Base-by-base conservation (phyloP, 768 basidiomycete species). In the Auricularia auricula-judae region DNA sequence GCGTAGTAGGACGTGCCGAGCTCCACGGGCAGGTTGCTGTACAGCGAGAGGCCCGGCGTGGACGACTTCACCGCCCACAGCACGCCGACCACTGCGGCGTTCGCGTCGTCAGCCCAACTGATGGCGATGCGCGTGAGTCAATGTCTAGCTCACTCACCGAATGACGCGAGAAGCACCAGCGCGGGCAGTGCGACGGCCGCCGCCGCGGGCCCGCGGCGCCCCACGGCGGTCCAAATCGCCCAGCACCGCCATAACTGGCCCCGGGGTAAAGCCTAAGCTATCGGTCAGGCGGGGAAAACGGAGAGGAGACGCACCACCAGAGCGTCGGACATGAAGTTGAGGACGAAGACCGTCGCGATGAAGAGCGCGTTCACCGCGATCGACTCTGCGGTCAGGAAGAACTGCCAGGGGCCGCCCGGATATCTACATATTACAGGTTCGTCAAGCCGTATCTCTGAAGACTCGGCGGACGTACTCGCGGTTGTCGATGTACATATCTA, bases 1-100 rank as follows among this genome's bases (percentile, higher is more conserved):
- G 74, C 69, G 60, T 75, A 77, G 65, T 78, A 78, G 4, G 77
- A 70, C 1, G 74, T 78, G 3, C 77, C 80, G 80, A 16, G 80
- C 80, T 3, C 80, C 79, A 4, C 67, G 66, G 2, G 70, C 69
- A 44, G 43, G 11, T 44, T 18, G 43, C 43, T 44, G 43, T 44
- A 44, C 11, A 44, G 43, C 43, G 43, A 44, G 10, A 44, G 43
- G 18, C 43, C 43, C 18, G 43, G 43, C 18, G 10, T 44, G 18
- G 43, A 44, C 10, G 43, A 44, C 18, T 44, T 18, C 3, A 10
- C 11, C 10, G 43, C 43, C 43, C 43, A 44, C 11, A 44, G 43
- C 11, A 44, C 43, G 10, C 43, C 43, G 43, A 44, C 43, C 43
- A 44, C 43, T 44, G 43, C n/a, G n/a, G n/a, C n/a, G n/a, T n/a